Conservation (phyloP, 768 basidiomycete species). For the Cystobasidium ongulense region DNA sequence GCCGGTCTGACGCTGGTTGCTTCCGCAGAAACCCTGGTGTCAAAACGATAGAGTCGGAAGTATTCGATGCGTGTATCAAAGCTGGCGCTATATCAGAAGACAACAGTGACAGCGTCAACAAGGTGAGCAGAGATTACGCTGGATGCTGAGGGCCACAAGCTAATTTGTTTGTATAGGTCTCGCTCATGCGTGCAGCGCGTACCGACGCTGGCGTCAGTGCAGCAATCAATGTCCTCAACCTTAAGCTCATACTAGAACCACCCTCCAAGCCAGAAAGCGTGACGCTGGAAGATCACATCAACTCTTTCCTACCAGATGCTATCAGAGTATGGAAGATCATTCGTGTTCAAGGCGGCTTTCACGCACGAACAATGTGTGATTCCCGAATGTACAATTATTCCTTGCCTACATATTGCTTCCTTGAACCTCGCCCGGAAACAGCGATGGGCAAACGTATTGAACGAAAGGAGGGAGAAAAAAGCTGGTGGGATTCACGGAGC, state of each 20-base stretch:
- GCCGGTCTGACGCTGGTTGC: no score
- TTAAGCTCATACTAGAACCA: constrained; percentile 40
- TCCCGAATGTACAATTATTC: constrained; percentile 96
- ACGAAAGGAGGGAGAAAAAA: constrained; percentile 5
- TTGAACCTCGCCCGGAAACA: constrained; percentile 75
- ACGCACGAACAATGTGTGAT: constrained; percentile 60
- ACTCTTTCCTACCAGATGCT: constrained; percentile 78
- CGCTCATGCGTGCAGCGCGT: constrained; percentile 75
- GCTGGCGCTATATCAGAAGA: constrained; percentile 90
- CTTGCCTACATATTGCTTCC: constrained; percentile 83
- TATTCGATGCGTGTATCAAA: constrained; percentile 79
- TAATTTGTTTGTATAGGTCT: constrained; percentile 54
- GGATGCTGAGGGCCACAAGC: not conserved
- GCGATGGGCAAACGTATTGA: constrained; percentile 49
- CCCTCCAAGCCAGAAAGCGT: not conserved
- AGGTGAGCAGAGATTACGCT: constrained; percentile 52
- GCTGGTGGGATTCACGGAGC: constrained; percentile 3
- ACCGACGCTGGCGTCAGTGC: constrained; percentile 98
- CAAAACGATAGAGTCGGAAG: constrained; percentile 76
- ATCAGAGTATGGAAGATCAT: constrained; percentile 89
- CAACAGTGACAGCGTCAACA: constrained; percentile 81
- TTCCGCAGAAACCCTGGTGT: constrained; percentile 60
- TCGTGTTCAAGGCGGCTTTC: constrained; percentile 49
- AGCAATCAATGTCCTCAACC: constrained; percentile 80
- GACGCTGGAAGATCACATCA: constrained; percentile 51